phyloP scores from a whole-genome alignment of 164 flowering plant species.

The Kalanchoe fedtschenkoi region DNA sequence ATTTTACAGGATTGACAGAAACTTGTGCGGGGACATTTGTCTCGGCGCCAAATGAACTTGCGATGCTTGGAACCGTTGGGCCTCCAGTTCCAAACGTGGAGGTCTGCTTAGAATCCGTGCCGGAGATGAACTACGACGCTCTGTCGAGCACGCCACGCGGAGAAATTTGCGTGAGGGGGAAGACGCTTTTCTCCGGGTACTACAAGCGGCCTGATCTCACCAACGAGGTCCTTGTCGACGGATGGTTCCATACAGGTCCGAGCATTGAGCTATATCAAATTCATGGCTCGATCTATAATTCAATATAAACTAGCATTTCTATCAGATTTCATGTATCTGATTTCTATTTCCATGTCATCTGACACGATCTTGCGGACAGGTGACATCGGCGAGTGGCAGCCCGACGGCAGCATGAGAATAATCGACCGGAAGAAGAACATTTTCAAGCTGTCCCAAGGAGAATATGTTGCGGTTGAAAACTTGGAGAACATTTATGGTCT shows the following conservation, averaged over 20 bases:
- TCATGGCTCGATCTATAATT: not conserved
- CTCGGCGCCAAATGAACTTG: constrained; percentile 58
- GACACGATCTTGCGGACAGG: constrained; percentile 32
- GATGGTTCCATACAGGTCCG: constrained; percentile 96
- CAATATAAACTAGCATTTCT: too few relatives aligned
- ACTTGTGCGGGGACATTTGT: constrained; percentile 92
- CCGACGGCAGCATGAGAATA: constrained; percentile 85
- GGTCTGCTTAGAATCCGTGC: constrained; percentile 88
- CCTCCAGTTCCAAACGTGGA: constrained; percentile 93
- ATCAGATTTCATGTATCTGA: not conserved
- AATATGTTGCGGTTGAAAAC: constrained; percentile 96
- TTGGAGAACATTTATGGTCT: constrained; percentile 76
- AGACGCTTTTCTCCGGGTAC: constrained; percentile 77
- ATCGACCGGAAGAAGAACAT: constrained; percentile 97
- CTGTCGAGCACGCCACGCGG: constrained; percentile 76
- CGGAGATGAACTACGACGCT: constrained; percentile 95
- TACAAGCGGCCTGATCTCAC: constrained; percentile 89
- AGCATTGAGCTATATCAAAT: not conserved
- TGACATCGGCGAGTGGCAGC: constrained; percentile 96
- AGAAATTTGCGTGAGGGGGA: constrained; percentile 77
- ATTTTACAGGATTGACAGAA: constrained; percentile 73
- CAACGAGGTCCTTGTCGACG: constrained; percentile 75
- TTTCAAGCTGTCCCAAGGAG: constrained; percentile 98
- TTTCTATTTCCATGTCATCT: not conserved
- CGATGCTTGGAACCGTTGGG: constrained; percentile 93